Conservation (phyloP, 306 rosid species). For the Canavalia gladiata region DNA sequence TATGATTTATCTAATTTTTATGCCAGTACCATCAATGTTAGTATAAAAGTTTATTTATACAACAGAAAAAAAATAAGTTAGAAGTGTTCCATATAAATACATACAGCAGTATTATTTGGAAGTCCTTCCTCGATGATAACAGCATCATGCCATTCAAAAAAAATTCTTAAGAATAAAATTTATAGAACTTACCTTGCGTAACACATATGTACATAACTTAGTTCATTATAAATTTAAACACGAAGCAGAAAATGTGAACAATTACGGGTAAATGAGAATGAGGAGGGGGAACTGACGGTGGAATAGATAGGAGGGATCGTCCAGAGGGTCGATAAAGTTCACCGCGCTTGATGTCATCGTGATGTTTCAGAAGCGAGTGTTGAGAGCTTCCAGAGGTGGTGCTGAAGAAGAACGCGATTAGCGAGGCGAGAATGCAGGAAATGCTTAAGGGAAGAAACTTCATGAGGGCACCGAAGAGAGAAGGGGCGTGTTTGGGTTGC, state of each 20-base stretch:
- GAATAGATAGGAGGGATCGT: conserved; percentile 65
- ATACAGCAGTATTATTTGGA: not conserved
- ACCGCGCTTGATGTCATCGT: not conserved
- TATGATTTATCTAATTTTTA: not conserved
- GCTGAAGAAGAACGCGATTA: conserved; percentile 16
- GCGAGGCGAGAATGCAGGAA: conserved; percentile 14
- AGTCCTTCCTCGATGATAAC: not conserved
- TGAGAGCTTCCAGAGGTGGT: not conserved
- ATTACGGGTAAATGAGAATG: not conserved
- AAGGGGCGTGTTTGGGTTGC: not conserved
- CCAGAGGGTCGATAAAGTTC: conserved; percentile 45
- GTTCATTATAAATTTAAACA: not conserved
- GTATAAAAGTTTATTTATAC: not conserved
- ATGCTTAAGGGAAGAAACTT: conserved; percentile 1
- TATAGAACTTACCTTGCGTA: not conserved
- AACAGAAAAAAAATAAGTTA: not conserved
- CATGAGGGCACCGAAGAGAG: conserved; percentile 38
- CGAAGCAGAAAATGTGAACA: not conserved
- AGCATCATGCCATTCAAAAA: conserved; percentile 12
- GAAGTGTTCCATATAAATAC: not conserved
- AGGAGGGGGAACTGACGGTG: conserved; percentile 53
- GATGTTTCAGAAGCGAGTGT: conserved; percentile 7
- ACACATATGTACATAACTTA: not conserved
- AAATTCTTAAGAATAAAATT: not conserved
- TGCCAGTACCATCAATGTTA: not conserved